Percentiles rank a stretch among this genome's conserved stretches.
Evolutionary conservation across 2,329 filamentous ascomycete genomes (phyloP).

Genomic region (Exophiala sp.): DNA sequence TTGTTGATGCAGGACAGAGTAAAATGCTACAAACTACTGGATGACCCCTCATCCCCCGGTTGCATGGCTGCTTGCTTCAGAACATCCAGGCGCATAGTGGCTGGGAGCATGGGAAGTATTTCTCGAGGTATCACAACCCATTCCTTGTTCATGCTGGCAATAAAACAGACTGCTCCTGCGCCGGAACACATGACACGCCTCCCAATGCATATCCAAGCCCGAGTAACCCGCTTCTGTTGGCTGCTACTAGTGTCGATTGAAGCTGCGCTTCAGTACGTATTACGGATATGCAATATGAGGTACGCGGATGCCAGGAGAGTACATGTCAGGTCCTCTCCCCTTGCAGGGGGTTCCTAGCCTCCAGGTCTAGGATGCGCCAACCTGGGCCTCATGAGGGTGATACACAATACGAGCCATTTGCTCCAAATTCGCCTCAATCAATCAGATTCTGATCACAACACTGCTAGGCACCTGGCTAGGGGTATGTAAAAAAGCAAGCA

Average conservation of each 20-base stretch:
- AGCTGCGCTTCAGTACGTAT: background rate
- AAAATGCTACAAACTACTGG: too few relatives aligned
- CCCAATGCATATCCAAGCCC: background rate
- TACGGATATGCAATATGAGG: too few relatives aligned
- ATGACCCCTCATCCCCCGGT: too few relatives aligned
- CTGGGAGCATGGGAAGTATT: too few relatives aligned
- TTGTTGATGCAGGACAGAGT: too few relatives aligned
- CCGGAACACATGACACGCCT: background rate
- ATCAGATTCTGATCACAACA: conserved; percentile 7
- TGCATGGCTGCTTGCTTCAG: too few relatives aligned
- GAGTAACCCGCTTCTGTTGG: background rate
- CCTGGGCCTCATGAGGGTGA: background rate
- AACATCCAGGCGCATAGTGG: too few relatives aligned
- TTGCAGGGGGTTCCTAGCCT: background rate
- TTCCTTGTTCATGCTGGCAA: background rate
- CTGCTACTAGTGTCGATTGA: background rate
- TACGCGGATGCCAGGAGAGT: background rate
- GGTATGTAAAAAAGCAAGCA: conserved; percentile 17
- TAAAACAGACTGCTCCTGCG: background rate
- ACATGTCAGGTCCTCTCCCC: background rate
- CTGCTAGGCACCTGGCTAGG: background rate
- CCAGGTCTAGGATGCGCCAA: background rate
- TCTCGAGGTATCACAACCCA: too few relatives aligned
- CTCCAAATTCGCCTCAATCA: conserved; percentile 9
- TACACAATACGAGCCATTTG: conserved; percentile 8